Base-by-base conservation (phyloP, 805 yeast species). In the Pichia manshurica region DNA sequence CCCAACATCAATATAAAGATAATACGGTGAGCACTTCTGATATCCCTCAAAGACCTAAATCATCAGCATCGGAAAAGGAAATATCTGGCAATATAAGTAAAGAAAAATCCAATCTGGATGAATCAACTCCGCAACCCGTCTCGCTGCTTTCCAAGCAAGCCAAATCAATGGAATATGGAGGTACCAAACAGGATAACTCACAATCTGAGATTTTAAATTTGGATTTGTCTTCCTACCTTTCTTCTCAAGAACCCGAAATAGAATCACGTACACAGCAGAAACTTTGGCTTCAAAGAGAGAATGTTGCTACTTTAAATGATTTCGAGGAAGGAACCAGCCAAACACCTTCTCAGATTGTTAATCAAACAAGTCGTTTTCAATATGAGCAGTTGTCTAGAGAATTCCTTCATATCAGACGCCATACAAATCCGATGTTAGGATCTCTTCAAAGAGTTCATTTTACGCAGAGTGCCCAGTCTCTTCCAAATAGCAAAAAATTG, bases 211-310 rank as follows among this genome's bases (percentile, higher is more conserved):
- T 41, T 29, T 3, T 36, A 13, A 44, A 50, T 16, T 35, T 53
- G 28, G 56, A 53, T 32, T 49, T 57, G 41, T 50, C 53, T 17
- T 52, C 57, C 1, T 57, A 36, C 72, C 70, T 59, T 56, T 75
- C 46, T 66, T 66, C 51, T 45, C 57, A 52, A 54, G 64, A 48
- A 51, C 64, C 65, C 0, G 68, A 68, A 45, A 61, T 68, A 25
- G 86, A 81, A 51, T 80, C 87, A 1, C 72, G 96, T 66, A 86
- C 95, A 0, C 96, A 87, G 59, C 93, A 85, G 59, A 76, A 82
- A 52, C 72, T 88, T 44, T 87, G 95, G 95, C 68, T 87, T 31
- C 95, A 85, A 62, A 71, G 91, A 53, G 91, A 85, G 54, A 62
- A 60, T 45, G 49, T 62, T 28, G 82, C 78, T 56, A 79, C 87